phyloP scores from a whole-genome alignment of 306 rosid species.

The Pachyrhizus erosus region DNA sequence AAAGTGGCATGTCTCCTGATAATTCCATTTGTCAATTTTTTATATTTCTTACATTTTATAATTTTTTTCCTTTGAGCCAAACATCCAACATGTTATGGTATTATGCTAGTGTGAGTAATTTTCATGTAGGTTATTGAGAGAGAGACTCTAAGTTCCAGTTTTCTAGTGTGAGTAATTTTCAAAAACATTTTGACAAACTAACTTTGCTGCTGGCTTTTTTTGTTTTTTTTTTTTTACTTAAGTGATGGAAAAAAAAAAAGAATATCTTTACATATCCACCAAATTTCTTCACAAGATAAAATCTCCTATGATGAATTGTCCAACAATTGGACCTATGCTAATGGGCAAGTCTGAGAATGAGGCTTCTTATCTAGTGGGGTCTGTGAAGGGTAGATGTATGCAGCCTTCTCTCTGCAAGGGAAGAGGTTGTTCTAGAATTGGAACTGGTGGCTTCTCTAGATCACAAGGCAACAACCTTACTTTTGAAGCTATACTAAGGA shows the following conservation, averaged over 20 bases:
- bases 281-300: background rate
- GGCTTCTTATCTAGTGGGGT: background rate
- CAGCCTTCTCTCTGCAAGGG: background rate
- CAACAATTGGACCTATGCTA: background rate
- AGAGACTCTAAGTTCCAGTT: conserved; percentile 94
- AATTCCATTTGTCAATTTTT: too few species aligned
- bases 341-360: background rate
- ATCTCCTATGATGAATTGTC: background rate
- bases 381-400: background rate
- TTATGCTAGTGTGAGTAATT: background rate
- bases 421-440: background rate
- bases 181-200: background rate
- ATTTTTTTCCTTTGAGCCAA: too few species aligned
- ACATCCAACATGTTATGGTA: too few species aligned
- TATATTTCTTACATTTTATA: too few species aligned
- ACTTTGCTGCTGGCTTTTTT: background rate
- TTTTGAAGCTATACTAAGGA: background rate
- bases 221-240: too few species aligned
- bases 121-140: conserved; percentile 72
- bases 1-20: too few species aligned
- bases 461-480: background rate
- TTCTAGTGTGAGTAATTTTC: conserved; percentile 80
- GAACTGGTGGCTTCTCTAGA: background rate
- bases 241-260: too few species aligned
- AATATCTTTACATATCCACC: too few species aligned